Evolutionary conservation across 306 rosid species (phyloP), one percentile per base, ranked within the genome.

Genomic region (Cercis canadensis): DNA sequence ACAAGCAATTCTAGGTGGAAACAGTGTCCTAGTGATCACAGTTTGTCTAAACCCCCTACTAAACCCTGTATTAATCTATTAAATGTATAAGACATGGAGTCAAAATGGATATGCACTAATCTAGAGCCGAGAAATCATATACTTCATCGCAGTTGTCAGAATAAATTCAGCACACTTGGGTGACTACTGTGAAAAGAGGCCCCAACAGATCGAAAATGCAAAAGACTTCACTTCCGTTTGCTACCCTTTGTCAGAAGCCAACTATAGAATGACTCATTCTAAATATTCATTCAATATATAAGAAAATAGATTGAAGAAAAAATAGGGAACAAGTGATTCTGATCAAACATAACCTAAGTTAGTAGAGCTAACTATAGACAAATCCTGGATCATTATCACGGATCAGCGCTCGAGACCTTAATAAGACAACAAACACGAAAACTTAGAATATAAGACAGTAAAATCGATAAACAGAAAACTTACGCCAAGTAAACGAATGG

Each of bases 401-500:
- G 84, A 83, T 79, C 82, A 72, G 68, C 34, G 39, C 14, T 71
- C n/a, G 32, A 24, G 31, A 32, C 41, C 40, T 37, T 5, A 68
- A 21, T 43, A 59, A 56, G 4, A 6, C 19, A 24, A 51, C 7
- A 8, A 13, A 15, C 15, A 24, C 12, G 53, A 54, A 54, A 10
- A 54, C 11, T n/a, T 14, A 41, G 4, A 13, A 43, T 24, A 44
- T 29, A 24, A 32, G 11, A 54, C 13, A 33, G 51, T 0, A 24
- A 31, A 75, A 67, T 13, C 15, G 49, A 67, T 16, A 24, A 37
- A 33, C 5, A 0, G 19, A 65, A 18, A 65, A 72, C 82, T 73
- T 32, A 79, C 90, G 5, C 69, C 50, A 51, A 84, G 87, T 62
- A 49, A 62, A 36, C 14, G 72, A 64, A 69, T 72, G 21, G 82